phyloP scores from a whole-genome alignment of 345 rosid species.

The Acer campestre region DNA sequence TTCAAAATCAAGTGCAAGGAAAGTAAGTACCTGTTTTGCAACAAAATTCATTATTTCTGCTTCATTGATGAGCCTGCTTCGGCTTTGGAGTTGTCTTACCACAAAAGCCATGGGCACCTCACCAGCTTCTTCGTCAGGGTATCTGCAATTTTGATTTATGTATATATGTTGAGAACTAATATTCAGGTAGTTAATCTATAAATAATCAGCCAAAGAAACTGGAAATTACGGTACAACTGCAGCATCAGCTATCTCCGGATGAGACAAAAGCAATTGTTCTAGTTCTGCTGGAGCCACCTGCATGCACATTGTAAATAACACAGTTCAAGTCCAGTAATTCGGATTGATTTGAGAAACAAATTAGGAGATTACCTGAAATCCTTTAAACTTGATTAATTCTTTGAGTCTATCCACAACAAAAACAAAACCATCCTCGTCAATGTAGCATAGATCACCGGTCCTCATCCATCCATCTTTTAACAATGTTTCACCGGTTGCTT shows the following conservation, averaged over 20 bases:
- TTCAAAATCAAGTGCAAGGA: neutral
- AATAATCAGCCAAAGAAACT: no score
- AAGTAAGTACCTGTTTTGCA: constrained; percentile 31
- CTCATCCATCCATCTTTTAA: constrained; percentile 38
- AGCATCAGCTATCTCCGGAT: constrained; percentile 37
- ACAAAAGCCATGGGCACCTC: constrained; percentile 45
- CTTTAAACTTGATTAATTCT: constrained; percentile 48
- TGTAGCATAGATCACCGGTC: constrained; percentile 46
- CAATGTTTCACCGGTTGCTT: constrained; percentile 29
- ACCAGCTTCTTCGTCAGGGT: constrained; percentile 44
- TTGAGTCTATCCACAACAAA: constrained; percentile 46
- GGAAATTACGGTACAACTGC: constrained; percentile 35
- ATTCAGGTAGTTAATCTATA: no score
- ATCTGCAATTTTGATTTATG: constrained; percentile 18
- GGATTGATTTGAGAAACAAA: no score
- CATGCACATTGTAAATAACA: neutral
- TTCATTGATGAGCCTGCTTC: constrained; percentile 22
- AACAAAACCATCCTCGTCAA: constrained; percentile 39
- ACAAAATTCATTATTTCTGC: constrained; percentile 33
- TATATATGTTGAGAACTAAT: no score
- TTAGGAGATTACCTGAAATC: constrained; percentile 35
- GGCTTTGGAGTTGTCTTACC: constrained; percentile 27
- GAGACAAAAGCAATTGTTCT: constrained; percentile 41
- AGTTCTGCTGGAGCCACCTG: constrained; percentile 49
- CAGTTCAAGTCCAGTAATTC: no score